Evolutionary conservation across 2,329 filamentous ascomycete genomes (phyloP).

Genomic region (Cercospora sesami): DNA sequence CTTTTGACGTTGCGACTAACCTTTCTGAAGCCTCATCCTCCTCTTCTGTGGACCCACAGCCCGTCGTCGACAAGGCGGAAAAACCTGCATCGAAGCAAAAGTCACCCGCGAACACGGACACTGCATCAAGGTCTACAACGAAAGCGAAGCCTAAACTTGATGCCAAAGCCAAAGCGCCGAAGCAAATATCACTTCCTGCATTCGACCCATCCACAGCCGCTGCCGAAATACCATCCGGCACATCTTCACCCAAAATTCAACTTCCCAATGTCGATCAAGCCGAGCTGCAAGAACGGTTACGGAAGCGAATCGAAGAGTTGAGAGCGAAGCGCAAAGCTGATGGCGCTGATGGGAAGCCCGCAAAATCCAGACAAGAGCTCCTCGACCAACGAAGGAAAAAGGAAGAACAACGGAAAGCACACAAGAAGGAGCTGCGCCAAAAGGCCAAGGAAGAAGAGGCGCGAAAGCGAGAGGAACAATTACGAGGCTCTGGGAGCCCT

Average conservation of each 20-base stretch:
- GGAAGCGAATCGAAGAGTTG: conserved; percentile 79
- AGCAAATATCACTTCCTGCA: conserved; percentile 28
- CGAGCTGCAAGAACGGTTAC: conserved; percentile 73
- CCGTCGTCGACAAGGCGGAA: conserved; percentile 26
- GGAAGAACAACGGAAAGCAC: conserved; percentile 78
- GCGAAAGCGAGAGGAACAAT: conserved; percentile 54
- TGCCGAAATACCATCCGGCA: conserved; percentile 28
- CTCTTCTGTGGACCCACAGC: conserved; percentile 47
- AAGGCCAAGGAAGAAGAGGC: conserved; percentile 80
- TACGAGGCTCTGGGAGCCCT: conserved; percentile 61
- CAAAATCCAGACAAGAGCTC: conserved; percentile 84
- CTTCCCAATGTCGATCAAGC: conserved; percentile 66
- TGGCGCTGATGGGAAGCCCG: conserved; percentile 75
- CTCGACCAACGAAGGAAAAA: conserved; percentile 87
- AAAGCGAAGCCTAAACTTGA: conserved; percentile 20
- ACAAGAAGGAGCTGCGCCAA: conserved; percentile 81
- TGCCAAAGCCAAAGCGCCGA: conserved; percentile 35
- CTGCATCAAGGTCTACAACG: conserved; percentile 4
- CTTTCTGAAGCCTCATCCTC: conserved; percentile 49
- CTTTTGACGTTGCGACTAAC: conserved; percentile 43
- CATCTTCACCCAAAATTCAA: conserved; percentile 40
- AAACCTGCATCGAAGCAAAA: conserved; percentile 21
- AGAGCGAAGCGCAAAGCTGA: conserved; percentile 86
- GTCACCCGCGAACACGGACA: conserved; percentile 11
- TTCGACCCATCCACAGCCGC: conserved; percentile 19